Evolutionary conservation across 1,139 yeast genomes (phyloP), one percentile per base, ranked within the genome.

Genomic region (Lodderomyces jiufengensis): DNA sequence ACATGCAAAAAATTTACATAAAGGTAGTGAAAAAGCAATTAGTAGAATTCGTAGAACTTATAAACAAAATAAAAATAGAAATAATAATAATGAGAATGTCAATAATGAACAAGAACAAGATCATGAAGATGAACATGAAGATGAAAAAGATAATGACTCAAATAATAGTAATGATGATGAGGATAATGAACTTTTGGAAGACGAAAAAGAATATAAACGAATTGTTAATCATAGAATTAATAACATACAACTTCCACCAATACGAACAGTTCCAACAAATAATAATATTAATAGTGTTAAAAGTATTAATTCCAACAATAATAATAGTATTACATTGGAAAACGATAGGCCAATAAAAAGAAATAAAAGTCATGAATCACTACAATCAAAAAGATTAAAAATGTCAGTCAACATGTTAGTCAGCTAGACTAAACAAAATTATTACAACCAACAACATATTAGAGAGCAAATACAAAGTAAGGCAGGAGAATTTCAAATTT

Each of bases 1-100:
- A 40, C 98, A 92, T 63, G 95, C 94, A 48, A 96, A 88, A 57
- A 92, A 92, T 55, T 72, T 92, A 24, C 98, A 92, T 55, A 80
- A 95, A 15, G 81, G 80, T 7, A 76, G 78, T 44, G 63, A 70
- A 48, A 44, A 59, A 45, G 72, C 74, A 4, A 71, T 70, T n/a
- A 60, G 63, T 40, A 56, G 76, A 37, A 64, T 70, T 36, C 54
- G 76, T 36, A 69, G 67, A 47, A 62, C 57, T 56, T 59, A 59
- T 42, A 60, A 57, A 37, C 48, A 60, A 14, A 47, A 38, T 13
- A 32, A 24, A 10, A 28, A 31, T 31, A 38, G 34, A n/a, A 33
- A 39, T 5, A 32, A 31, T 21, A 25, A 7, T 9, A 11, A 21
- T 3, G 3, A 3, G 3, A 7, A 33, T 27, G 14, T 5, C 11